A percentile compares a stretch with the other conserved stretches of the same genome.
Conservation (phyloP, 768 basidiomycete species). For the Trametes cubensis region DNA sequence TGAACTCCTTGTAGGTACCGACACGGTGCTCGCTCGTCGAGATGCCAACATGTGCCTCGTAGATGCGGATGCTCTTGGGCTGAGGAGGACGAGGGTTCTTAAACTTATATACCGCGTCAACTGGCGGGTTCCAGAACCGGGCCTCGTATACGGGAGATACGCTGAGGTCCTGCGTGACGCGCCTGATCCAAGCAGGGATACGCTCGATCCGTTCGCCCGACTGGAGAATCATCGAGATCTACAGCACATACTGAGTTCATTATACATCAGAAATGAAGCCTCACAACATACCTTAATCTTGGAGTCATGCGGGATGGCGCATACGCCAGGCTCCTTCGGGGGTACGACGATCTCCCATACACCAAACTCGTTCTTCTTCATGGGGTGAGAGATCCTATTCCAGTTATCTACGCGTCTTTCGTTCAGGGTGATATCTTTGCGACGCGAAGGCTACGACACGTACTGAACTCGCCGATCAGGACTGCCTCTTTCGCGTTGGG, state of each 20-base stretch:
- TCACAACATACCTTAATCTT: conserved; percentile 76
- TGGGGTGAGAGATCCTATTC: conserved; percentile 82
- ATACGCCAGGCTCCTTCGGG: conserved; percentile 63
- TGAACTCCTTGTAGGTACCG: conserved; percentile 97
- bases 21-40: conserved; percentile 86
- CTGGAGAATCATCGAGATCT: conserved; percentile 93
- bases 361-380: conserved; percentile 84
- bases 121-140: conserved; percentile 97
- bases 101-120: conserved; percentile 72
- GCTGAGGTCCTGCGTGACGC: conserved; percentile 91
- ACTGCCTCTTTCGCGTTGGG: conserved; percentile 82
- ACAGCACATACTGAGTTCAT: not conserved
- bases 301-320: conserved; percentile 91
- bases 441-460: conserved; percentile 36
- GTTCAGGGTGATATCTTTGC: not conserved
- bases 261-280: too few relatives aligned
- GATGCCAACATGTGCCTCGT: conserved; percentile 98
- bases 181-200: conserved; percentile 90
- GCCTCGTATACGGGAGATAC: conserved; percentile 94
- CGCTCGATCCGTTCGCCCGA: conserved; percentile 84
- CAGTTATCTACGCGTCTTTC: conserved; percentile 65
- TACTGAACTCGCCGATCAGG: conserved; percentile 96
- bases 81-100: conserved; percentile 74
- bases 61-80: conserved; percentile 74
- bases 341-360: conserved; percentile 87